Percentiles rank a stretch among this genome's conserved stretches.
Conservation (phyloP, 768 basidiomycete genomes). For the Clitopilus hobsonii region DNA sequence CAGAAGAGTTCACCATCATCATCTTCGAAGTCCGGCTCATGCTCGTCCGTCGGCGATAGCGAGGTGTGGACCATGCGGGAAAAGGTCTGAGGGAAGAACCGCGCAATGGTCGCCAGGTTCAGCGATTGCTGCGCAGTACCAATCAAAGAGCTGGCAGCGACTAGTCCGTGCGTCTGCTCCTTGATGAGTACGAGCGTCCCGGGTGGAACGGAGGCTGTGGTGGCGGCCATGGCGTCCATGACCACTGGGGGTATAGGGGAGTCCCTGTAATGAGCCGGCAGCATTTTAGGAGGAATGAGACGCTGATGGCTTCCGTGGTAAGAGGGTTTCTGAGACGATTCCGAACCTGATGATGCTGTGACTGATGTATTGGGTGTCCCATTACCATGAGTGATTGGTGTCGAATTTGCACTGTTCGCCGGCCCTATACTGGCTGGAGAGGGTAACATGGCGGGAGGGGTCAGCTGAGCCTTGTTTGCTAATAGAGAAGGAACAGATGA, state of each 20-base stretch:
- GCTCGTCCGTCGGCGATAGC: slow-evolving; percentile 60
- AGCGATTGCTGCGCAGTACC: slow-evolving; percentile 46
- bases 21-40: slow-evolving; percentile 80
- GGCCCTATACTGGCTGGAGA: slow-evolving; percentile 70
- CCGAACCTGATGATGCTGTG: slow-evolving; percentile 24
- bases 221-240: slow-evolving; percentile 36
- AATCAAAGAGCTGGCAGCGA: slow-evolving; percentile 43
- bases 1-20: slow-evolving; percentile 85
- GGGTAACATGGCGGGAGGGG: slow-evolving; percentile 69
- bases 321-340: slow-evolving; percentile 26
- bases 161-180: slow-evolving; percentile 32
- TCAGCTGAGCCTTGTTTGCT: slow-evolving; percentile 35
- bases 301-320: slow-evolving; percentile 21
- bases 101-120: slow-evolving; percentile 62
- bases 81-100: slow-evolving; percentile 73
- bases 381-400: slow-evolving; percentile 59
- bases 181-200: slow-evolving; percentile 37
- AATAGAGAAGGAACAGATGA: slow-evolving; percentile 21
- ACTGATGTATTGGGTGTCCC: slow-evolving; percentile 45
- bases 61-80: slow-evolving; percentile 67
- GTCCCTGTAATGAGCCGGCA: slow-evolving; percentile 33
- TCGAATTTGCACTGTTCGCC: slow-evolving; percentile 71
- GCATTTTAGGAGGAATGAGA: slow-evolving; percentile 30
- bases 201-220: slow-evolving; percentile 39
- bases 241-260: slow-evolving; percentile 37